These are phyloP conservation scores for Paraglomus occultum DNA, from an alignment of 192 early-diverging fungal genomes.

Conservation along the genomic window DNA sequence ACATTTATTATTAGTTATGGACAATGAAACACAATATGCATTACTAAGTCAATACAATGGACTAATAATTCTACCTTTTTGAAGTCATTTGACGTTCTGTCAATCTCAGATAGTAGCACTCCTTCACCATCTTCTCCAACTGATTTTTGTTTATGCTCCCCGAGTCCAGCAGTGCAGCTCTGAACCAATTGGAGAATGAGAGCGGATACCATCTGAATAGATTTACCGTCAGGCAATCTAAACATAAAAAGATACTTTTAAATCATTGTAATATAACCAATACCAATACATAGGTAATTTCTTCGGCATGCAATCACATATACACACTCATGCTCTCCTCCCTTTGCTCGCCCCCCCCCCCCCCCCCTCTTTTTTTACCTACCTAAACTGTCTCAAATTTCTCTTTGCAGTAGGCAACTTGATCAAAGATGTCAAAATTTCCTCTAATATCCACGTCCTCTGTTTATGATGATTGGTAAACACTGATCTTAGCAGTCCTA, in stretches of 20 bases:
- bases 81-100: neutral
- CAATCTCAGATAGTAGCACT: neutral
- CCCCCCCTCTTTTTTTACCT: neutral
- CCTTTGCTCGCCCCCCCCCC: neutral
- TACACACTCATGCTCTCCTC: no score
- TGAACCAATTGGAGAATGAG: constrained; percentile 74
- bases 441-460: constrained; percentile 81
- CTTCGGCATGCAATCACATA: no score
- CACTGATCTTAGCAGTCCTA: constrained; percentile 33
- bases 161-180: constrained; percentile 39
- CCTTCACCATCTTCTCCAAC: constrained; percentile 12
- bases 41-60: neutral
- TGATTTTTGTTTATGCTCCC: neutral
- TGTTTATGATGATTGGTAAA: constrained; percentile 61
- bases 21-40: constrained; percentile 13
- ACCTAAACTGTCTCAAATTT: constrained; percentile 30
- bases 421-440: constrained; percentile 73
- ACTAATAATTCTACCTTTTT: constrained; percentile 32
- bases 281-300: no score
- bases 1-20: neutral
- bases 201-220: constrained; percentile 69
- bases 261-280: no score
- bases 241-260: neutral
- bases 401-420: constrained; percentile 51
- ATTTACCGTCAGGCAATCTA: constrained; percentile 53